A percentile compares a stretch with the other conserved stretches of the same genome.
Evolutionary conservation across 441 rosid genomes (phyloP).

Genomic region (Populus hybrid): DNA sequence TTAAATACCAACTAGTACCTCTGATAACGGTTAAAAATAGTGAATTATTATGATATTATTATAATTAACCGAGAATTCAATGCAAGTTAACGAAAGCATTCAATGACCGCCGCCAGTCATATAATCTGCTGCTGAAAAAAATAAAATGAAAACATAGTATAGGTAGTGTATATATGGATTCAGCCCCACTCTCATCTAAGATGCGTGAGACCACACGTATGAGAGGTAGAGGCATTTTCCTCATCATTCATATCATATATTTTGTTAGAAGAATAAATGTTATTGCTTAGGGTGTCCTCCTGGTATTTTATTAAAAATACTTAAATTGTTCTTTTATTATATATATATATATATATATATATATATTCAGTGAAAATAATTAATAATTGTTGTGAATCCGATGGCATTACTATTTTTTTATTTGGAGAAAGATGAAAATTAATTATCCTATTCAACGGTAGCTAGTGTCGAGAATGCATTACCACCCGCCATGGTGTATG

Average conservation of each 20-base stretch:
- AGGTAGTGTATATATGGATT: not conserved
- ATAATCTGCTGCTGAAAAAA: too few relatives aligned
- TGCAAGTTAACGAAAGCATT: conserved; percentile 4
- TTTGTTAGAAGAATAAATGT: not conserved
- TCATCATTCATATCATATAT: not conserved
- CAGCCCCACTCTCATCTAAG: too few relatives aligned
- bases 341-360: too few relatives aligned
- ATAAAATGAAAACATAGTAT: too few relatives aligned
- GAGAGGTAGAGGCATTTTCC: not conserved
- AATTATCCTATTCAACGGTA: not conserved
- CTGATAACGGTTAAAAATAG: not conserved
- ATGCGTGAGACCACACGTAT: not conserved
- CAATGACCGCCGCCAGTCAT: conserved; percentile 28
- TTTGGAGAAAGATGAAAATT: not conserved
- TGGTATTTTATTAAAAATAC: too few relatives aligned
- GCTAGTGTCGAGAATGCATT: conserved; percentile 1
- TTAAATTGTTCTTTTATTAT: too few relatives aligned
- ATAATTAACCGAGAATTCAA: conserved; percentile 4
- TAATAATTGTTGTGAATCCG: not conserved
- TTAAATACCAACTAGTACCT: not conserved
- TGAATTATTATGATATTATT: not conserved
- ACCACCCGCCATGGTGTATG: not conserved
- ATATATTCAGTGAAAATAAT: too few relatives aligned
- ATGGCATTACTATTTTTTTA: not conserved
- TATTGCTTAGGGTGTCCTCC: too few relatives aligned